phyloP scores from a whole-genome alignment of 2,329 filamentous ascomycete genomes.

The Colletotrichum paranaense region DNA sequence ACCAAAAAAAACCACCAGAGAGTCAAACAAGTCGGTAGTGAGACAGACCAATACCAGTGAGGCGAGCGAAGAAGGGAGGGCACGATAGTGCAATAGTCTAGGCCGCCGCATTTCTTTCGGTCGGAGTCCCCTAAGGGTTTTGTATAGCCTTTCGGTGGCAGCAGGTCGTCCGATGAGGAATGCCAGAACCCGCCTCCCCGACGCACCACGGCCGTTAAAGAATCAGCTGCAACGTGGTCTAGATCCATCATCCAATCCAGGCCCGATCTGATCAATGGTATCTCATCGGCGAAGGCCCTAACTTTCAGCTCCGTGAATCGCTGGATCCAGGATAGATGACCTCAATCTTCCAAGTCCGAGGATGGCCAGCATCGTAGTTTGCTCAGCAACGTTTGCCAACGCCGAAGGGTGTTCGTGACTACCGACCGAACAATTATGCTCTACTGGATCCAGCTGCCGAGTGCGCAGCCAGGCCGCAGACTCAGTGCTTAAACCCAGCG shows the following conservation, averaged over 20 bases:
- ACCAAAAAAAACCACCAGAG: neutral
- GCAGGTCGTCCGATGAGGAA: neutral
- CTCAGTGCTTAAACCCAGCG: neutral
- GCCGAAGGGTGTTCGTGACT: neutral
- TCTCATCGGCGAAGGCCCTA: neutral
- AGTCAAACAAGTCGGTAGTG: neutral
- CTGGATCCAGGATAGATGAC: neutral
- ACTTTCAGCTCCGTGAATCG: neutral
- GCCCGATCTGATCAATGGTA: neutral
- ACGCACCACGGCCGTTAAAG: neutral
- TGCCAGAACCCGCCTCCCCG: neutral
- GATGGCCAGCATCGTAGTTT: neutral
- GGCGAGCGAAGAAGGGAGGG: slow-evolving; percentile 5
- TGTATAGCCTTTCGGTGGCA: neutral
- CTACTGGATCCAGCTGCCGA: neutral
- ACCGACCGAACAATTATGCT: neutral
- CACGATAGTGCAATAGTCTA: neutral
- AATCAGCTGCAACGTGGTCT: neutral
- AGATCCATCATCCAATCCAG: neutral
- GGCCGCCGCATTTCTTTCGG: neutral
- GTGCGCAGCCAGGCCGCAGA: neutral
- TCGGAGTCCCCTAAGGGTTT: neutral
- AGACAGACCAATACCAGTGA: slow-evolving; percentile 9
- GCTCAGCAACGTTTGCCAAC: neutral
- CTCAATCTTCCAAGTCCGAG: neutral